Evolutionary conservation across 179 eudicot genomes (phyloP).

Genomic region (Heliamphora pulchella): DNA sequence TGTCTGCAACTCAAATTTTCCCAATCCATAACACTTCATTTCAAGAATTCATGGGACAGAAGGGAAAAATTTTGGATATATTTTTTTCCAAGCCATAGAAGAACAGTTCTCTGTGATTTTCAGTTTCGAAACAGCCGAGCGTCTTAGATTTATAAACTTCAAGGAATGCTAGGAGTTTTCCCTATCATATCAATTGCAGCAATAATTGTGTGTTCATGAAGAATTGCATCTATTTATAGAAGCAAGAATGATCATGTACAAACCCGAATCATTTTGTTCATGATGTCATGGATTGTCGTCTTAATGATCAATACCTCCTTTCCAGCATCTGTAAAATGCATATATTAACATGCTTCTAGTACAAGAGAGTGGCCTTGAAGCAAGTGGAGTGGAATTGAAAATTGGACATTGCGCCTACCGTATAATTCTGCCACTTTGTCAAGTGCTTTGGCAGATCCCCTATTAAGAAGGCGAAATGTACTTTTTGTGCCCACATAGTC

Average conservation of each 20-base stretch:
- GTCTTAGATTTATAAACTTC: not conserved
- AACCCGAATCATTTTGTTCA: slow-evolving; percentile 97
- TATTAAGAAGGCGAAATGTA: slow-evolving; percentile 91
- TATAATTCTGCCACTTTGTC: slow-evolving; percentile 98
- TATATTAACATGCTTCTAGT: slow-evolving; percentile 23
- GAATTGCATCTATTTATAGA: not conserved
- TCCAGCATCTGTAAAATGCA: slow-evolving; percentile 58
- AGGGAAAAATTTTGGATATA: not conserved
- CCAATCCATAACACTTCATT: not conserved
- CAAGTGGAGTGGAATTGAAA: slow-evolving; percentile 13
- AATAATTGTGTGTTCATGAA: not conserved
- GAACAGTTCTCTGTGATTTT: not conserved
- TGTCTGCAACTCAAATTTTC: not conserved
- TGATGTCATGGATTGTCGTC: slow-evolving; percentile 97
- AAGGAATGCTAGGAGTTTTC: slow-evolving; percentile 4
- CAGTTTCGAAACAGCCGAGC: too few relatives aligned
- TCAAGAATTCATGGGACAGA: not conserved
- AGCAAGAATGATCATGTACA: slow-evolving; percentile 18
- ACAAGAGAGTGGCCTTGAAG: slow-evolving; percentile 12
- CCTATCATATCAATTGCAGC: not conserved
- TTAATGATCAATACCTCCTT: slow-evolving; percentile 86
- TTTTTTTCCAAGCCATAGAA: not conserved
- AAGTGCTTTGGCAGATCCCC: slow-evolving; percentile 99
- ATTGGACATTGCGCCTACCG: slow-evolving; percentile 37
- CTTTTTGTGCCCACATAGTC: slow-evolving; percentile 86